phyloP scores from a whole-genome alignment of 805 yeast species.

The Saccharomycodes ludwigii region DNA sequence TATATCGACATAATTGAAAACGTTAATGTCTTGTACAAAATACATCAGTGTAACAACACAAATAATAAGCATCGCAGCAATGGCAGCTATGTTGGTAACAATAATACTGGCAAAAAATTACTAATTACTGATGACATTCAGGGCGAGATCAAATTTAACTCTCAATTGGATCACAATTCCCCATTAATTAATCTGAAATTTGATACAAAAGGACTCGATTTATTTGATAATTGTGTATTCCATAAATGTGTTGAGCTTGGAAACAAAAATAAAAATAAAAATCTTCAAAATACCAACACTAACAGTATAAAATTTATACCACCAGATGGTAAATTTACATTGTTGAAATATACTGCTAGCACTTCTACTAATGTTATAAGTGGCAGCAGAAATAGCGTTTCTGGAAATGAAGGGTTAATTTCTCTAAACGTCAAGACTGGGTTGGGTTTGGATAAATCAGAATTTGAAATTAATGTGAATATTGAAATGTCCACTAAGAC shows the following conservation, averaged over 20 bases:
- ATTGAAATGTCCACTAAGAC: conserved; percentile 30
- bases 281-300: no score
- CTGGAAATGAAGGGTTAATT: conserved; percentile 16
- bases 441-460: conserved; percentile 26
- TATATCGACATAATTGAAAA: conserved; percentile 72
- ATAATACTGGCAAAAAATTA: conserved; percentile 13
- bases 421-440: conserved; percentile 20
- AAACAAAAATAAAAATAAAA: no score
- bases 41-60: conserved; percentile 19
- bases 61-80: conserved; percentile 1
- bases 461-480: conserved; percentile 25
- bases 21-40: conserved; percentile 37
- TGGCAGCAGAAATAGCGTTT: conserved; percentile 3
- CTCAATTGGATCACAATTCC: conserved; percentile 55
- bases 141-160: conserved; percentile 53
- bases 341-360: conserved; percentile 39
- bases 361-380: conserved; percentile 4
- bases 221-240: conserved; percentile 44
- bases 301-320: conserved; percentile 62
- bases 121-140: conserved; percentile 28
- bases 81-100: conserved; percentile 1
- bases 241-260: conserved; percentile 56
- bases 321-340: conserved; percentile 65
- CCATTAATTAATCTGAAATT: conserved; percentile 59
- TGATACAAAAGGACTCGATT: conserved; percentile 30